Base-by-base conservation (phyloP, 257 asterid species). In the Penstemon barbatus region DNA sequence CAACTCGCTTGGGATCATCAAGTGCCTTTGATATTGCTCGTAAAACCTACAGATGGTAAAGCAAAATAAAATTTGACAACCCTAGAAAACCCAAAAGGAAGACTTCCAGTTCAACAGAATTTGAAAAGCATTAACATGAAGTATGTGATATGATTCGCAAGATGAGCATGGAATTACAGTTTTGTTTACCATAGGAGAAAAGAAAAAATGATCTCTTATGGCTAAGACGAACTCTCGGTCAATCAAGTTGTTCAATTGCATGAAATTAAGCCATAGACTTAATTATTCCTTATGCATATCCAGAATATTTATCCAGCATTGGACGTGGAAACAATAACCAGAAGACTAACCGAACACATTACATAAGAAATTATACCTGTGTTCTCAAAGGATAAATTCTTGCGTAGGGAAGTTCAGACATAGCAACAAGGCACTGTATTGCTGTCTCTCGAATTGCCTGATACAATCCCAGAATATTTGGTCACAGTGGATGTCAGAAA, bases 381-480 rank as follows among this genome's bases (percentile, higher is more conserved):
- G 75, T 56, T 83, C 91, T 79, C 67, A 81, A 65, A 65, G 99
- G 97, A 82, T 84, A 93, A 65, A 90, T 79, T 83, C 90, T 83
- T 61, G 91, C 63, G 71, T 90, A 75, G 57, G 96, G 96, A 59
- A 90, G 87, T 70, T 78, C 73, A 55, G 95, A 82, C 79, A 85
- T 77, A 73, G 97, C 92, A 74, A 79, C 82, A 72, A 93, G 96
- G 83, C 99, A 90, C 77, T 93, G 99, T 69, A 93, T 70, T 56
- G 96, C 94, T 53, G 94, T 88, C 81, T 88, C 96, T 33, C 99
- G 87, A 60, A 90, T 70, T 70, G 80, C 88, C 98, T 92, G 87
- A 73, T 71, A 80, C 80, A 12, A 66, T 46, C 5, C 66, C 45
- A 19, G 41, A 73, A 69, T 12, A 43, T 52, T 69, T 49, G 38